Evolutionary conservation across 2,329 filamentous ascomycete genomes (phyloP).

Genomic region (Coccinonectria pachysandricola): DNA sequence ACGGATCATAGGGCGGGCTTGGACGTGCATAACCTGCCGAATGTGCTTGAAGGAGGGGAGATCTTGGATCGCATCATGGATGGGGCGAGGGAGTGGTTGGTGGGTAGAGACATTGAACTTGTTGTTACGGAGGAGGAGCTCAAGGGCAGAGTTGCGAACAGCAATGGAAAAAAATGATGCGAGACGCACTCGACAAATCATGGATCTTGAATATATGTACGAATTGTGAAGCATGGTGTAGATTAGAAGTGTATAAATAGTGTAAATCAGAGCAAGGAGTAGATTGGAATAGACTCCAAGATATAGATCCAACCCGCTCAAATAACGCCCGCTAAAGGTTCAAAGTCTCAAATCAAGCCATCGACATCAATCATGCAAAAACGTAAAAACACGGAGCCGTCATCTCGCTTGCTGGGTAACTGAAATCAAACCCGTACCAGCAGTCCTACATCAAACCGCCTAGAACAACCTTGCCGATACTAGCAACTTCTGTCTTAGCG

Average conservation of each 20-base stretch:
- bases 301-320: too few species aligned
- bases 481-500: conserved; percentile 71
- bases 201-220: conserved; percentile 11
- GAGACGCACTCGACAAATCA: conserved; percentile 1
- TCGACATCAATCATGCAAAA: too few species aligned
- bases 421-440: too few species aligned
- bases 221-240: too few species aligned
- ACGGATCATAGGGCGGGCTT: conserved; percentile 79
- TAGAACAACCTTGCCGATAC: conserved; percentile 79
- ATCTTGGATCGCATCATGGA: conserved; percentile 66
- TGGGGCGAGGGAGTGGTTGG: conserved; percentile 66
- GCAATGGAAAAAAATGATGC: conserved; percentile 5
- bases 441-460: conserved; percentile 62
- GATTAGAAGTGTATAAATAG: too few species aligned
- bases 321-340: too few species aligned
- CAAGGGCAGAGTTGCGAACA: conserved; percentile 16
- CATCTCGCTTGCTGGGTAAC: too few species aligned
- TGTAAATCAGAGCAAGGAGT: too few species aligned
- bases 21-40: conserved; percentile 69
- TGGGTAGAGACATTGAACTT: conserved; percentile 61
- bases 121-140: conserved; percentile 54
- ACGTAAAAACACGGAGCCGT: too few species aligned
- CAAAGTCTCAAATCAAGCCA: too few species aligned
- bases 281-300: too few species aligned
- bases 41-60: conserved; percentile 66